Conservation (phyloP, 1,139 yeast species). For the Geotrichum fermentans region DNA sequence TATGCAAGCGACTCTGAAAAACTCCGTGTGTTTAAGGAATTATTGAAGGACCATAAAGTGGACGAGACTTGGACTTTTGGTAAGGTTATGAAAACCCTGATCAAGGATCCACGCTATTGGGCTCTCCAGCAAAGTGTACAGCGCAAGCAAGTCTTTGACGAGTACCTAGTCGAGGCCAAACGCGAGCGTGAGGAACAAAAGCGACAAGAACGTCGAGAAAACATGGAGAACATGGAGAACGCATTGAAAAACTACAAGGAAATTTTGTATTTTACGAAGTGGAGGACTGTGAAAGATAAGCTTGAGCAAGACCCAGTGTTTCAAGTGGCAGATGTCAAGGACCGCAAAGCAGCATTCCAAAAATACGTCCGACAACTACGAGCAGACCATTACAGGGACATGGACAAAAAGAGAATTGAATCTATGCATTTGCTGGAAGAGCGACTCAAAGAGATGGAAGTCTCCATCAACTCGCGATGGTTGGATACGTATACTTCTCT, state of each 20-base stretch:
- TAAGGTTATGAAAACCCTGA: slow-evolving; percentile 55
- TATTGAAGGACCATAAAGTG: slow-evolving; percentile 53
- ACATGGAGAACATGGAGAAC: slow-evolving; percentile 49
- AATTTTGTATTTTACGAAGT: slow-evolving; percentile 57
- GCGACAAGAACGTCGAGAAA: slow-evolving; percentile 47
- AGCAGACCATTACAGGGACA: slow-evolving; percentile 38
- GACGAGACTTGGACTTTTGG: slow-evolving; percentile 77
- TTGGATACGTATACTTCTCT: slow-evolving; percentile 42
- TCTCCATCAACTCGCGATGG: slow-evolving; percentile 42
- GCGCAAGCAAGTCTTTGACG: slow-evolving; percentile 62
- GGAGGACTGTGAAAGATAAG: slow-evolving; percentile 53
- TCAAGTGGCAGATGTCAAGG: slow-evolving; percentile 29
- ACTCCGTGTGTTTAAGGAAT: slow-evolving; percentile 45
- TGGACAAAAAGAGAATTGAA: slow-evolving; percentile 23
- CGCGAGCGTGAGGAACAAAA: slow-evolving; percentile 44
- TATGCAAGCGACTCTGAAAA: slow-evolving; percentile 36
- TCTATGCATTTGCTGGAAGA: slow-evolving; percentile 26
- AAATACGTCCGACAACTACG: slow-evolving; percentile 46
- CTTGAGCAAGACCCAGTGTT: slow-evolving; percentile 65
- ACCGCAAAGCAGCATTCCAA: slow-evolving; percentile 44
- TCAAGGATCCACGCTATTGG: slow-evolving; percentile 68
- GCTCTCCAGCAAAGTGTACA: slow-evolving; percentile 54
- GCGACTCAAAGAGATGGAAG: slow-evolving; percentile 36
- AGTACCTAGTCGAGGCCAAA: slow-evolving; percentile 51
- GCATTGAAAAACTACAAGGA: slow-evolving; percentile 45